Conservation (phyloP, 805 yeast species). For the Yamadazyma takamatsuzukensis region DNA sequence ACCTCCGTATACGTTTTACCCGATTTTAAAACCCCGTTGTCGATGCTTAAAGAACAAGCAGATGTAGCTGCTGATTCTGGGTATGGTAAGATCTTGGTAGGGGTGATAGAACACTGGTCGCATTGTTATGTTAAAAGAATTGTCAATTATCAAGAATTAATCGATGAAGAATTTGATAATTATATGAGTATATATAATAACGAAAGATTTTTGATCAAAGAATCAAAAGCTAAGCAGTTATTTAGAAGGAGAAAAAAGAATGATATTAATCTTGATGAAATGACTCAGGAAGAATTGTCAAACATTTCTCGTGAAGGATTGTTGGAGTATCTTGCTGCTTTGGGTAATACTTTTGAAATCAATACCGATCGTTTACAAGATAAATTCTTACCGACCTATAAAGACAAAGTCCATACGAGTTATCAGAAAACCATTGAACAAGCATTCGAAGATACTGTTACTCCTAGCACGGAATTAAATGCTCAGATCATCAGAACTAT, state of each 20-base stretch:
- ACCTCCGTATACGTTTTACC: constrained; percentile 60
- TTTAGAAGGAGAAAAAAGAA: constrained; percentile 20
- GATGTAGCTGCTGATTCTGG: constrained; percentile 85
- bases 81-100: constrained; percentile 73
- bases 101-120: constrained; percentile 72
- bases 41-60: constrained; percentile 84
- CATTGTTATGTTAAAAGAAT: constrained; percentile 59
- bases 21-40: constrained; percentile 73
- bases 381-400: constrained; percentile 63
- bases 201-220: constrained; percentile 37
- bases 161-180: constrained; percentile 42
- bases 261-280: constrained; percentile 31
- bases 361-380: constrained; percentile 62
- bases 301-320: constrained; percentile 58
- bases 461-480: constrained; percentile 71
- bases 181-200: constrained; percentile 41
- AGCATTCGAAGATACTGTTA: constrained; percentile 45
- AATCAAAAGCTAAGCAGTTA: constrained; percentile 40
- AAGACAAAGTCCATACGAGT: constrained; percentile 49
- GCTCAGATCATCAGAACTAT: constrained; percentile 70
- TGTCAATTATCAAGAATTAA: constrained; percentile 53
- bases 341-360: constrained; percentile 84
- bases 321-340: constrained; percentile 74
- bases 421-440: constrained; percentile 32
- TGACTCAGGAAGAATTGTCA: constrained; percentile 36